These are phyloP conservation scores for Didymella segeticola DNA, from an alignment of 2,329 filamentous ascomycete species.

Conservation along the genomic window DNA sequence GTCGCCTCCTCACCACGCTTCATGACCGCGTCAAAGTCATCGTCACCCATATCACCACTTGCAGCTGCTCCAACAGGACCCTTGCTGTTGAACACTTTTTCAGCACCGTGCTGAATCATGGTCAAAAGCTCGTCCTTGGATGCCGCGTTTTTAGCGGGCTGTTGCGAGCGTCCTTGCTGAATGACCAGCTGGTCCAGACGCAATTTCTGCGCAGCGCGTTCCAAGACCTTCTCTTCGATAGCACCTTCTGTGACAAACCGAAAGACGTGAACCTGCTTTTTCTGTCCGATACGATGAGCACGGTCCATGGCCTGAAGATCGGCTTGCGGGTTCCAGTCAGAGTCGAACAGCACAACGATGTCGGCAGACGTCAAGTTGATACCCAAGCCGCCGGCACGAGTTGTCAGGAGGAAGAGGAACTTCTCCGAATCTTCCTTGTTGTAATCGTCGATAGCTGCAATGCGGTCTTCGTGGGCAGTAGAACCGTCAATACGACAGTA, in stretches of 20 bases:
- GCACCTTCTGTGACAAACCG: slow-evolving; percentile 97
- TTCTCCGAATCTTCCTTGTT: slow-evolving; percentile 89
- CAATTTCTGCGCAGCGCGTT: slow-evolving; percentile 94
- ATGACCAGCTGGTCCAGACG: slow-evolving; percentile 97
- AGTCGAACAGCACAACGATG: slow-evolving; percentile 95
- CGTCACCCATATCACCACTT: slow-evolving; percentile 73
- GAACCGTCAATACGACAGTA: slow-evolving; percentile 98
- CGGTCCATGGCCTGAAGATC: slow-evolving; percentile 99
- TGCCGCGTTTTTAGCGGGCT: slow-evolving; percentile 85
- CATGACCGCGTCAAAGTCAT: slow-evolving; percentile 89
- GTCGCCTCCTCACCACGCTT: slow-evolving; percentile 87
- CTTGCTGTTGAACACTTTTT: slow-evolving; percentile 84
- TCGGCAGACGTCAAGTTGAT: slow-evolving; percentile 97
- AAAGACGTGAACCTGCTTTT: slow-evolving; percentile 96
- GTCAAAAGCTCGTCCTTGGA: slow-evolving; percentile 95
- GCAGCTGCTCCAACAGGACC: slow-evolving; percentile 67
- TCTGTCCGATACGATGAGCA: slow-evolving; percentile 97
- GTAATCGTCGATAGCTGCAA: slow-evolving; percentile 97
- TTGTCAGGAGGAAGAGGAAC: slow-evolving; percentile 94
- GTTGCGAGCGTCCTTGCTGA: slow-evolving; percentile 93
- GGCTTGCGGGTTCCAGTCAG: slow-evolving; percentile 98
- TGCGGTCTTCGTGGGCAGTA: slow-evolving; percentile 96
- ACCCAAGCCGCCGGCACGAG: slow-evolving; percentile 90
- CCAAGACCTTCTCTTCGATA: slow-evolving; percentile 97
- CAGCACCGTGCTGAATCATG: slow-evolving; percentile 99